A percentile compares a stretch with the other conserved stretches of the same genome.
These are phyloP conservation scores for Daldinia vernicosa DNA, from an alignment of 495 filamentous ascomycete genomes.

Conservation along the genomic window DNA sequence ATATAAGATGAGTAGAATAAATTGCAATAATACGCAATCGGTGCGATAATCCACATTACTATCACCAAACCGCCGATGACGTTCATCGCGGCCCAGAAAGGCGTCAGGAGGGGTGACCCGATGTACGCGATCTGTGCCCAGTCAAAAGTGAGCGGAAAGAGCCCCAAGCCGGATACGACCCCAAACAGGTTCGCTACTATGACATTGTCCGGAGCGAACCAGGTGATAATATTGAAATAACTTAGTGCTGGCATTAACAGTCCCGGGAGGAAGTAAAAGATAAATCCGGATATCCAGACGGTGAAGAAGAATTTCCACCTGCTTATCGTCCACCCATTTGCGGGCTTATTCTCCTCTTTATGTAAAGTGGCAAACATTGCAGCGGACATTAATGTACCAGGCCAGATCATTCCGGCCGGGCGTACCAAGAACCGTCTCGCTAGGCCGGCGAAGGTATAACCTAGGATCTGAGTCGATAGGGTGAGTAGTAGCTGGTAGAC, in stretches of 20 bases:
- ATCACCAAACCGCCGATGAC: slow-evolving; percentile 84
- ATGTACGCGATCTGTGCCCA: slow-evolving; percentile 95
- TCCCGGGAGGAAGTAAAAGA: slow-evolving; percentile 88
- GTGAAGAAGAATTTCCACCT: slow-evolving; percentile 84
- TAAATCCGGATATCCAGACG: slow-evolving; percentile 69
- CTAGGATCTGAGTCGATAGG: slow-evolving; percentile 83
- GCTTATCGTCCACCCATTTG: slow-evolving; percentile 85
- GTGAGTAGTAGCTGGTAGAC: slow-evolving; percentile 83
- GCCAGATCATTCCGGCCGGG: slow-evolving; percentile 93
- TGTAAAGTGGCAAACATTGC: slow-evolving; percentile 89
- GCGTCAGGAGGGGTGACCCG: slow-evolving; percentile 83
- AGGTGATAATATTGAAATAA: slow-evolving; percentile 90
- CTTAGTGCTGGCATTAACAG: slow-evolving; percentile 86
- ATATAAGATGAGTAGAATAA: slow-evolving; percentile 79
- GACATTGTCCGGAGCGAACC: slow-evolving; percentile 83
- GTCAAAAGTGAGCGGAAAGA: slow-evolving; percentile 91
- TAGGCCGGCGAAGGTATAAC: slow-evolving; percentile 84
- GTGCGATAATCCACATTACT: slow-evolving; percentile 90
- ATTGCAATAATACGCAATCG: slow-evolving; percentile 83
- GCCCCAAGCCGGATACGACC: slow-evolving; percentile 81
- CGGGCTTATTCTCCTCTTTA: slow-evolving; percentile 78
- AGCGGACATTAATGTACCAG: slow-evolving; percentile 84
- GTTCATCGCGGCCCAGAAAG: slow-evolving; percentile 92
- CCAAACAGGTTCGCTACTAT: slow-evolving; percentile 85
- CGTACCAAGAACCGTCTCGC: slow-evolving; percentile 81